These are phyloP conservation scores for Pichia ethanolica DNA, from an alignment of 805 yeast genomes.

Conservation along the genomic window DNA sequence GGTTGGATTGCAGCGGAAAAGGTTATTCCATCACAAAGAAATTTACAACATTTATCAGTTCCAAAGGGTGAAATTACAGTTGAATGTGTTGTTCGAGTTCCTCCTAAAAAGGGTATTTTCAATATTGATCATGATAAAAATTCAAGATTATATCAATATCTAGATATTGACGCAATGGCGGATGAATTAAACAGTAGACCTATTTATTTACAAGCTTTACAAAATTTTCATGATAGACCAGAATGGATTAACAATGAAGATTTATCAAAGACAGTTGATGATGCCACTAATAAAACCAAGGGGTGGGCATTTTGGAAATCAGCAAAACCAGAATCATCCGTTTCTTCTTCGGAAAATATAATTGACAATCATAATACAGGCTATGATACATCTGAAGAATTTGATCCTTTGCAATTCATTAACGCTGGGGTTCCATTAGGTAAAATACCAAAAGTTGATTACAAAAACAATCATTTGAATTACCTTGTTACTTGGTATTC, in stretches of 20 bases:
- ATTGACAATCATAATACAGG: not conserved
- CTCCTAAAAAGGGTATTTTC: constrained; percentile 52
- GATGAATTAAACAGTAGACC: constrained; percentile 58
- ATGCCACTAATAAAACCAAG: constrained; percentile 1
- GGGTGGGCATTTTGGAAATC: constrained; percentile 12
- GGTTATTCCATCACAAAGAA: constrained; percentile 46
- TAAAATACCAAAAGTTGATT: constrained; percentile 67
- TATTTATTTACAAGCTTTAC: constrained; percentile 66
- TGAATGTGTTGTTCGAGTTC: constrained; percentile 64
- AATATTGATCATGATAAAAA: constrained; percentile 67
- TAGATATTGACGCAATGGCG: constrained; percentile 81
- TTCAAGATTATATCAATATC: constrained; percentile 63
- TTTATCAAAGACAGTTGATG: not conserved
- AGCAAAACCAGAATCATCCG: not conserved
- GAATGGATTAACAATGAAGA: constrained; percentile 29
- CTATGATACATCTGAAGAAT: constrained; percentile 31
- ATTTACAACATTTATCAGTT: constrained; percentile 58
- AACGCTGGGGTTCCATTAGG: constrained; percentile 90
- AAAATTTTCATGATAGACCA: constrained; percentile 59
- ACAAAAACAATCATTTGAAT: constrained; percentile 85
- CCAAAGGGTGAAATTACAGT: constrained; percentile 69
- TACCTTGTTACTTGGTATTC: constrained; percentile 96
- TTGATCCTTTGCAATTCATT: constrained; percentile 50
- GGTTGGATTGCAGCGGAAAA: constrained; percentile 84
- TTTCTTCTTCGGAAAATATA: not conserved